Conservation (phyloP, 805 yeast species). For the Starmerella gropengiesseri region DNA sequence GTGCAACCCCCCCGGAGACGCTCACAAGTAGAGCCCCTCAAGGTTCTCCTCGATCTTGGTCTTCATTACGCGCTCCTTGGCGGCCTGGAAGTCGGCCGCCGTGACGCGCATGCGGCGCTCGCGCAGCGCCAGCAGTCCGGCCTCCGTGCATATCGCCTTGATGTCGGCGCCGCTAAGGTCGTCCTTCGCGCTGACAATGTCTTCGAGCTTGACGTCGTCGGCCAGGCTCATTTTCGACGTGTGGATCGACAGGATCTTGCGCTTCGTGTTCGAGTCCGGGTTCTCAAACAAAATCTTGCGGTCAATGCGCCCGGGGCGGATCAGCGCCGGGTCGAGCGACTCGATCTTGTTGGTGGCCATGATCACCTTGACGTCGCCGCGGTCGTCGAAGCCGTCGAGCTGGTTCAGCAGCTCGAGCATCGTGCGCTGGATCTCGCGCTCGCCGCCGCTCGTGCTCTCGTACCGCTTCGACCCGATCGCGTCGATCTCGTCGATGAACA, state of each 20-base stretch:
- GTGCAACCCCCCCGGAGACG: constrained; percentile 1
- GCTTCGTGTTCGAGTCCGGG: constrained; percentile 85
- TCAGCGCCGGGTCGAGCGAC: constrained; percentile 86
- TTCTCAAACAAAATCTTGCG: constrained; percentile 92
- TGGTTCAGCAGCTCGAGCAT: constrained; percentile 93
- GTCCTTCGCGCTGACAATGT: constrained; percentile 79
- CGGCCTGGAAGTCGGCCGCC: constrained; percentile 83
- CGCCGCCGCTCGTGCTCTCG: constrained; percentile 86
- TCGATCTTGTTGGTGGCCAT: constrained; percentile 98
- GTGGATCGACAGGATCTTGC: constrained; percentile 84
- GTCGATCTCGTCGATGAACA: constrained; percentile 95
- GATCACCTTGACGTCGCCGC: constrained; percentile 93
- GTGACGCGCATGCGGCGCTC: constrained; percentile 97
- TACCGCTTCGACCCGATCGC: constrained; percentile 98
- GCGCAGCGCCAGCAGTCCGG: constrained; percentile 87
- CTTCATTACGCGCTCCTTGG: constrained; percentile 90
- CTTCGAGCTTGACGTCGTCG: constrained; percentile 73
- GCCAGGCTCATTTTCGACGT: constrained; percentile 53
- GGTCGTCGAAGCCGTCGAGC: constrained; percentile 92
- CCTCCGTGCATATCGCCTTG: constrained; percentile 95
- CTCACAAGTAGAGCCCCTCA: constrained; percentile 77
- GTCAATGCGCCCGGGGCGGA: constrained; percentile 95
- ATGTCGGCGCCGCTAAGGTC: constrained; percentile 96
- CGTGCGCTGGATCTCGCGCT: constrained; percentile 93
- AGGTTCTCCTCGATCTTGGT: constrained; percentile 92